Evolutionary conservation across 305 asterid species (phyloP).

Genomic region (Fraxinus sp.): DNA sequence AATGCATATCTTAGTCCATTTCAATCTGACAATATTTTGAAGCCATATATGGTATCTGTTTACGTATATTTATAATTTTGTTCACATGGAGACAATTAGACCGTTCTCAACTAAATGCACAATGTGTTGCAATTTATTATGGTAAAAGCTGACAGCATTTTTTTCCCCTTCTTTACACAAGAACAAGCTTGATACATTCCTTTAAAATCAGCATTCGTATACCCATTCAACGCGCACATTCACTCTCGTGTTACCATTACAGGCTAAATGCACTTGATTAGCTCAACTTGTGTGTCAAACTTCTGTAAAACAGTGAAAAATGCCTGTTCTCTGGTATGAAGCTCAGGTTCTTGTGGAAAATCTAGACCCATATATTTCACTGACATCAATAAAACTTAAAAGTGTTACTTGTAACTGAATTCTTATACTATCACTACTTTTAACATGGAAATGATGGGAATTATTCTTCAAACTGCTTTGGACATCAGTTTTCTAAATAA

Average conservation of each 20-base stretch:
- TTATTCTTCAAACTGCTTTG: not conserved
- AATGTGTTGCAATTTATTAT: not conserved
- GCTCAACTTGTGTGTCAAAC: not conserved
- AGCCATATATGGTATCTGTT: not conserved
- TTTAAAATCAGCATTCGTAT: not conserved
- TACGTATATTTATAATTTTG: not conserved
- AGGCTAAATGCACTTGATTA: not conserved
- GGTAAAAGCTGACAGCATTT: not conserved
- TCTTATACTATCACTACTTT: not conserved
- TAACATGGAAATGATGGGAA: not conserved
- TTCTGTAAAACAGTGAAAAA: not conserved
- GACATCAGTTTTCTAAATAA: constrained; percentile 6
- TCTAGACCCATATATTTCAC: not conserved
- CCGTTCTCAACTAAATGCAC: not conserved
- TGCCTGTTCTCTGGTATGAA: not conserved
- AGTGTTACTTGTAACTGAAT: not conserved
- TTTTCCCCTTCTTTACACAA: not conserved
- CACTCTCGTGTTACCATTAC: not conserved
- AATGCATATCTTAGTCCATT: not conserved
- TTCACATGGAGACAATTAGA: not conserved
- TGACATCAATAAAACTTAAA: not conserved
- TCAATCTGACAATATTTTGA: not conserved
- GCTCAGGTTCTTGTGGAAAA: not conserved
- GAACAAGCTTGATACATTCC: not conserved
- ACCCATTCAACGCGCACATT: not conserved